These are phyloP conservation scores for Sclerotinia sclerotiorum DNA, from an alignment of 2,329 filamentous ascomycete species.

Conservation along the genomic window DNA sequence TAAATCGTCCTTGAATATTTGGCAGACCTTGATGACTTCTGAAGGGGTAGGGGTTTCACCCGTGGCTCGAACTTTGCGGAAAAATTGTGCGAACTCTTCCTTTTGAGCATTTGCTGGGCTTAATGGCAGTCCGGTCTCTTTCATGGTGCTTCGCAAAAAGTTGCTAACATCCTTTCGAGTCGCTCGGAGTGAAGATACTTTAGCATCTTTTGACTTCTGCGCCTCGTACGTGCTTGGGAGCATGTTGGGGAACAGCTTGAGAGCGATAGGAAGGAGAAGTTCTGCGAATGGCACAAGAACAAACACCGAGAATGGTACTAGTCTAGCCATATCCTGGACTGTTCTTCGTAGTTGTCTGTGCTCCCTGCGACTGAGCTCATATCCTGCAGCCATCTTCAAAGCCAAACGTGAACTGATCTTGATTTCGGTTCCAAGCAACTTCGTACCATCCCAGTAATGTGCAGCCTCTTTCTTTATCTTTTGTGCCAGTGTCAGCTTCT, in stretches of 20 bases:
- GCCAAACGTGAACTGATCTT: constrained; percentile 89
- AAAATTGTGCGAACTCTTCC: constrained; percentile 94
- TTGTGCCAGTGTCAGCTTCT: constrained; percentile 85
- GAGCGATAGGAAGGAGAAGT: constrained; percentile 82
- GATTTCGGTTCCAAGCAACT: constrained; percentile 87
- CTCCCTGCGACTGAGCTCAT: constrained; percentile 92
- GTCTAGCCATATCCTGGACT: constrained; percentile 85
- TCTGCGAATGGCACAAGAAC: constrained; percentile 96
- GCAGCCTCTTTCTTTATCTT: constrained; percentile 91
- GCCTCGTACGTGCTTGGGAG: constrained; percentile 96
- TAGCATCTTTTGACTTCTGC: constrained; percentile 84
- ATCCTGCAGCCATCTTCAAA: constrained; percentile 95
- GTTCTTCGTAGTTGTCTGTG: constrained; percentile 90
- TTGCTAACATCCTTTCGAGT: constrained; percentile 91
- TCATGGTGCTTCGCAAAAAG: constrained; percentile 84
- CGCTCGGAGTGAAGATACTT: constrained; percentile 75
- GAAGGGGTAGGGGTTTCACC: constrained; percentile 84
- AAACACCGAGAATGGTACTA: constrained; percentile 96
- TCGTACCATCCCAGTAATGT: constrained; percentile 99
- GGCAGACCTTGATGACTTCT: constrained; percentile 98
- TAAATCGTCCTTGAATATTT: constrained; percentile 96
- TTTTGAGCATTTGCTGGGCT: constrained; percentile 81
- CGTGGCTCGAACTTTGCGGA: constrained; percentile 90
- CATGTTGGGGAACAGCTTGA: constrained; percentile 95
- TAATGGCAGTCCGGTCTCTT: constrained; percentile 89